A percentile compares a stretch with the other conserved stretches of the same genome.
Conservation (phyloP, 495 filamentous ascomycete genomes). For the Penicillium odoratum region DNA sequence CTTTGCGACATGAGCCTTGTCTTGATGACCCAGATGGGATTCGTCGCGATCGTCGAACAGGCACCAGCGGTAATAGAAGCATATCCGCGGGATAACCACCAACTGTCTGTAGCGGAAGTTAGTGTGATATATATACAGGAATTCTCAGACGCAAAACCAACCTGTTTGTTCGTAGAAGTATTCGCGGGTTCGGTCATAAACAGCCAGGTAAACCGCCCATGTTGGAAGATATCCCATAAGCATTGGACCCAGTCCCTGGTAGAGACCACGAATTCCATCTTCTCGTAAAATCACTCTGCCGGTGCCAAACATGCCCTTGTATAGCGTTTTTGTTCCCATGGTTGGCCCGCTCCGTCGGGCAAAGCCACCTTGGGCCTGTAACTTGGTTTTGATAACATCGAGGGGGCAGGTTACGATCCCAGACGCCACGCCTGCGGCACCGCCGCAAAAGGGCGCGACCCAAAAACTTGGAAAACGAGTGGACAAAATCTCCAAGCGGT, state of each 20-base stretch:
- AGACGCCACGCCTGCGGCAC: slow-evolving; percentile 83
- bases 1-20: slow-evolving; percentile 94
- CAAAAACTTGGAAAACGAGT: slow-evolving; percentile 51
- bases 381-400: slow-evolving; percentile 98
- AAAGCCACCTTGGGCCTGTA: slow-evolving; percentile 93
- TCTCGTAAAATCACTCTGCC: slow-evolving; percentile 79
- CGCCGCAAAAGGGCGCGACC: slow-evolving; percentile 74
- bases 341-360: slow-evolving; percentile 44
- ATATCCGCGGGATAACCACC: slow-evolving; percentile 62
- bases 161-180: slow-evolving; percentile 66
- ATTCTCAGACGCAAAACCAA: slow-evolving; percentile 39
- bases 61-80: slow-evolving; percentile 88
- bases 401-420: slow-evolving; percentile 95
- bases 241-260: slow-evolving; percentile 90
- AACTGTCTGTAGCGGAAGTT: slow-evolving; percentile 44
- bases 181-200: slow-evolving; percentile 85
- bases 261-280: slow-evolving; percentile 88
- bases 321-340: slow-evolving; percentile 56
- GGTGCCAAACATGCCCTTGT: slow-evolving; percentile 84
- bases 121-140: slow-evolving; percentile 4
- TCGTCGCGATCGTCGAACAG: slow-evolving; percentile 93
- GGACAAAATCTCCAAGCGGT: slow-evolving; percentile 55
- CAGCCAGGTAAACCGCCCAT: slow-evolving; percentile 96
- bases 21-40: slow-evolving; percentile 99
- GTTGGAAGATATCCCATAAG: slow-evolving; percentile 93